These are phyloP conservation scores for Magnaporthales sp. DNA, from an alignment of 2,329 filamentous ascomycete genomes.

Conservation along the genomic window DNA sequence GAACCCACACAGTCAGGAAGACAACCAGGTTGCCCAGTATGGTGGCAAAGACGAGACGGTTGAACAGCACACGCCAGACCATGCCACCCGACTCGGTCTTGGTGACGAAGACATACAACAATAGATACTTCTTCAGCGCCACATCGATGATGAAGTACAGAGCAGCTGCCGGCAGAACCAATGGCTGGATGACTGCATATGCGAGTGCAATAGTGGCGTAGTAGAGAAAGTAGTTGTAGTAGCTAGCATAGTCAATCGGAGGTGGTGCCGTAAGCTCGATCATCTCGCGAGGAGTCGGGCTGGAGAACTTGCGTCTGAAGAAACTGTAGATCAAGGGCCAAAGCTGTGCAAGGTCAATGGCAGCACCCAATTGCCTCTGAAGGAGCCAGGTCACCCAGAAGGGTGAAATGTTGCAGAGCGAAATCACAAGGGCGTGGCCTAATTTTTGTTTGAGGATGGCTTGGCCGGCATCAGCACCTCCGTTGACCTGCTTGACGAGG, in stretches of 20 bases:
- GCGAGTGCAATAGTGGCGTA: constrained; percentile 85
- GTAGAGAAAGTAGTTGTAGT: constrained; percentile 97
- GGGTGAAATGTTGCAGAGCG: constrained; percentile 71
- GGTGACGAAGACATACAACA: constrained; percentile 91
- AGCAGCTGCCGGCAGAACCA: constrained; percentile 77
- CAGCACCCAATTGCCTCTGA: constrained; percentile 85
- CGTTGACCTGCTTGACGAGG: constrained; percentile 37
- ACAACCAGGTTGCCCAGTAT: constrained; percentile 73
- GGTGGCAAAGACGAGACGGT: constrained; percentile 78
- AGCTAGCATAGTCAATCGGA: constrained; percentile 87
- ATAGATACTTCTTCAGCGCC: constrained; percentile 87
- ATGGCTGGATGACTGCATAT: constrained; percentile 77
- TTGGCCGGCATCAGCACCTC: constrained; percentile 55
- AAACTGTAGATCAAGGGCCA: constrained; percentile 80
- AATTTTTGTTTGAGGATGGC: constrained; percentile 58
- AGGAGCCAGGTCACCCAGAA: constrained; percentile 95
- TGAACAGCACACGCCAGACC: constrained; percentile 82
- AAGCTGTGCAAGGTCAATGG: constrained; percentile 86
- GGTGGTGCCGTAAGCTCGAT: constrained; percentile 92
- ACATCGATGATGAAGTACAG: constrained; percentile 84
- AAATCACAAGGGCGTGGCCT: constrained; percentile 42
- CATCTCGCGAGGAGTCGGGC: constrained; percentile 80
- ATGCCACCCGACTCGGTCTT: constrained; percentile 93
- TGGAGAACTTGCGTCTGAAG: constrained; percentile 74
- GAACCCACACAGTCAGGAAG: constrained; percentile 65